Base-by-base conservation (phyloP, 2,329 filamentous ascomycete species). In the Colletotrichum shisoi region DNA sequence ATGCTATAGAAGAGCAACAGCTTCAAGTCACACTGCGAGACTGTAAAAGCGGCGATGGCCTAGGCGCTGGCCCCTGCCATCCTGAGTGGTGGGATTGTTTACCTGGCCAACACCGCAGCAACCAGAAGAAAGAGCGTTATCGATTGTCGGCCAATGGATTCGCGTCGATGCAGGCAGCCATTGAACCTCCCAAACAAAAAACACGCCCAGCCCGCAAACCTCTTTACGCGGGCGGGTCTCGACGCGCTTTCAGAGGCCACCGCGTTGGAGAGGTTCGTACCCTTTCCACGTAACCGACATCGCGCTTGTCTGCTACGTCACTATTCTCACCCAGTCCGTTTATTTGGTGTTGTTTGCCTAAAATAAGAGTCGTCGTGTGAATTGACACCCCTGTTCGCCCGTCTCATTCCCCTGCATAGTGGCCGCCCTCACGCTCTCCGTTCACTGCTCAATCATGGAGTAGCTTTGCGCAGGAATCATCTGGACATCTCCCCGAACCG, bases 181-280 rank as follows among this genome's bases (percentile, higher is more conserved):
- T 46, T 39, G 56, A 69, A 66, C 57, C 45, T n/a, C 45, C 37
- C 31, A 51, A 58, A 48, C 56, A 68, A 54, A 31, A 68, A 63
- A 59, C 67, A 68, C 57, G 34, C 57, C 42, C 48, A 37, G 31
- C 31, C 31, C 31, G 31, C 8, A 56, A 67, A 69, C 49, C 67
- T 69, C 69, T 70, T 69, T 67, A 70, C 69, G 67, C 69, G 69
- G 2, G 67, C 69, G 69, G 2, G 52, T 62, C 39, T n/a, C 39
- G 67, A 69, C 69, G 67, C 67, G 67, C 44, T 45, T 52, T 57
- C 15, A 62, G 45, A 19, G 52, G 52, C 15, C 51, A 57, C 27
- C 59, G 49, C 49, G 49, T 53, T 44, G 45, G 61, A 45, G 51
- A 34, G 31, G 39, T 24, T n/a, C n/a, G 34, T 44, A 48, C 31